Percentiles rank a stretch among this genome's conserved stretches.
Conservation (phyloP, 2,329 filamentous ascomycete species). For the Aureobasidium sp. region DNA sequence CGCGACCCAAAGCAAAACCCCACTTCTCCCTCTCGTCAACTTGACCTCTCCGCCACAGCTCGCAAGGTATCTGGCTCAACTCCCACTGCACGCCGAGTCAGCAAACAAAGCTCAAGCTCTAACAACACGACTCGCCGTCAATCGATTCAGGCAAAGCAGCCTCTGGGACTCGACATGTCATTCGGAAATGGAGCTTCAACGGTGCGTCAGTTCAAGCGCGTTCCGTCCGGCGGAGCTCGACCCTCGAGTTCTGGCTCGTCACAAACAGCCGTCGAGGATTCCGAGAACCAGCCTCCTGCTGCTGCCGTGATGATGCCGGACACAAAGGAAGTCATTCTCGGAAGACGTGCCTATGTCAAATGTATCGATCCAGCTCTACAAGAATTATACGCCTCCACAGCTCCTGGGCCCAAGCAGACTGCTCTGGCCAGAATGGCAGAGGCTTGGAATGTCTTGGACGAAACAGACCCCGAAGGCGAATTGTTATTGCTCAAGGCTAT, state of each 20-base stretch:
- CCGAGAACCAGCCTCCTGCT: conserved; percentile 59
- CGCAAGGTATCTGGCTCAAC: conserved; percentile 28
- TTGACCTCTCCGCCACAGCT: conserved; percentile 32
- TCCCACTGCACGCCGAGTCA: conserved; percentile 28
- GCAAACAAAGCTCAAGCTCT: conserved; percentile 28
- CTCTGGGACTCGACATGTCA: conserved; percentile 80
- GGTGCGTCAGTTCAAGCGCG: conserved; percentile 82
- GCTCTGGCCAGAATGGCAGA: conserved; percentile 76
- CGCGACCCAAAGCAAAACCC: conserved; percentile 30
- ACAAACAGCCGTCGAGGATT: conserved; percentile 30
- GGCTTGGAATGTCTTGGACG: conserved; percentile 77
- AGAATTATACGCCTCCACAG: conserved; percentile 77
- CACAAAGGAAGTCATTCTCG: conserved; percentile 73
- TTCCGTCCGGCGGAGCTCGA: conserved; percentile 45
- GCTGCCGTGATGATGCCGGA: conserved; percentile 3
- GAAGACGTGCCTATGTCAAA: conserved; percentile 72
- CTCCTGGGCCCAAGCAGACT: conserved; percentile 60
- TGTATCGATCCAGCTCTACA: conserved; percentile 76
- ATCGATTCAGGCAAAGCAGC: conserved; percentile 54
- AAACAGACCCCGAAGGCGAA: conserved; percentile 82
- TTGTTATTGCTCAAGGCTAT: conserved; percentile 77
- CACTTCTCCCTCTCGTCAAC: conserved; percentile 23
- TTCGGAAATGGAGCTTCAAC: conserved; percentile 93
- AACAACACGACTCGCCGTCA: conserved; percentile 40
- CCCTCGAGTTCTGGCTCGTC: conserved; percentile 19